Conservation (phyloP, 192 early-diverging fungal species). For the Coemansia asiatica region DNA sequence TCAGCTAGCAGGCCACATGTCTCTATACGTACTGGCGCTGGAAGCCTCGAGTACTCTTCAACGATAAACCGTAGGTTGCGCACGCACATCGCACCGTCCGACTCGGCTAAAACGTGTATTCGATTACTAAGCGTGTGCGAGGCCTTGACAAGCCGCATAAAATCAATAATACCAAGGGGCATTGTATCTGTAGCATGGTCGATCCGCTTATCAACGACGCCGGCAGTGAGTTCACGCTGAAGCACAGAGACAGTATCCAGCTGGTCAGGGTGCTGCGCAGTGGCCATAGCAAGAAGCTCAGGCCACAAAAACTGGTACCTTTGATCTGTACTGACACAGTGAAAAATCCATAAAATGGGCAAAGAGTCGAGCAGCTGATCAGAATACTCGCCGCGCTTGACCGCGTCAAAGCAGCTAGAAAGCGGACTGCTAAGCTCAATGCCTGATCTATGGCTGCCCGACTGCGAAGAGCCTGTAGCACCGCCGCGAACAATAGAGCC, state of each 20-base stretch:
- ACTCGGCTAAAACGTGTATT: neutral
- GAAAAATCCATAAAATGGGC: slow-evolving; percentile 45
- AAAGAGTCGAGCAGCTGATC: slow-evolving; percentile 51
- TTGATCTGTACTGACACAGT: slow-evolving; percentile 14
- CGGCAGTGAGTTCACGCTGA: slow-evolving; percentile 28
- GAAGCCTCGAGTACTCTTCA: slow-evolving; percentile 22
- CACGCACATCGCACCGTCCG: neutral
- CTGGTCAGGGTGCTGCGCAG: slow-evolving; percentile 51
- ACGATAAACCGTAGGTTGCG: slow-evolving; percentile 6
- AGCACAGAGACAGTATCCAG: slow-evolving; percentile 40
- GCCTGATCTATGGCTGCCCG: neutral
- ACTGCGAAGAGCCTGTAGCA: neutral
- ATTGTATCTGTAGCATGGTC: neutral
- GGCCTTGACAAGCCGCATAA: neutral
- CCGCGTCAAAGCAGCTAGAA: neutral
- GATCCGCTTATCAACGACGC: neutral
- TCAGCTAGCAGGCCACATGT: slow-evolving; percentile 30
- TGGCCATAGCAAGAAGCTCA: slow-evolving; percentile 49
- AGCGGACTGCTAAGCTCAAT: slow-evolving; percentile 11
- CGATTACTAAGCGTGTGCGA: neutral
- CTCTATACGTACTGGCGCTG: slow-evolving; percentile 38
- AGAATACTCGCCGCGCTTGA: slow-evolving; percentile 39
- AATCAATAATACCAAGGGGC: neutral
- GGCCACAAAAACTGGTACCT: slow-evolving; percentile 50
- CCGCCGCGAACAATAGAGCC: neutral